Base-by-base conservation (phyloP, 179 eudicot genomes). In the Camellia oleifera region DNA sequence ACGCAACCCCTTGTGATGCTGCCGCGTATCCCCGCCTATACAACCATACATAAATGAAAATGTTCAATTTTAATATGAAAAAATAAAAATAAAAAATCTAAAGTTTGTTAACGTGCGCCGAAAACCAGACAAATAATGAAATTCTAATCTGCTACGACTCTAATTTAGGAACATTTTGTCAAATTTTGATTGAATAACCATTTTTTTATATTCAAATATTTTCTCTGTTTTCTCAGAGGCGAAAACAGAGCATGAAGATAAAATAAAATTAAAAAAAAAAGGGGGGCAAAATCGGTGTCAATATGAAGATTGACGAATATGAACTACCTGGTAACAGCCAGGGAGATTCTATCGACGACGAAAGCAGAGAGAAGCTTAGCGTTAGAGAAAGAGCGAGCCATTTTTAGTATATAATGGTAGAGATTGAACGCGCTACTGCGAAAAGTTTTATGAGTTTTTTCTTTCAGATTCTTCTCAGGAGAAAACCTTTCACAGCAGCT, bases 321-420 rank as follows among this genome's bases (percentile, higher is more conserved):
- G 17, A n/a, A 12, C 8, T 84, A 88, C 90, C 88, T 84, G 60
- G 67, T 75, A 7, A 77, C 77, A 56, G 88, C 81, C 52, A 81
- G 53, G 67, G 88, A 83, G 81, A 86, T 32, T 57, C 79, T 83
- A 20, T 88, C 87, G 66, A 76, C 74, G 17, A 83, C 80, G 48
- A 88, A 81, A 71, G 87, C 52, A 48, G 88, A 82, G 74, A 88
- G 23, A 61, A 69, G 79, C 85, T 87, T 88, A 65, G 88, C 87
- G 76, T 78, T 77, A 32, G 88, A 80, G 53, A 83, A 53, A 72
- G 79, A 86, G 67, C 81, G 77, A 87, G 91, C 88, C 89, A 88
- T 86, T 81, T 54, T 7, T 40, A 0, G 32, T 54, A 48, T 23
- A 65, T 44, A 62, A 42, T 2, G 53, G 63, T 6, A 42, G 58